A percentile compares a stretch with the other conserved stretches of the same genome.
Evolutionary conservation across 805 yeast genomes (phyloP).

Genomic region (Maudiozyma turicensis): DNA sequence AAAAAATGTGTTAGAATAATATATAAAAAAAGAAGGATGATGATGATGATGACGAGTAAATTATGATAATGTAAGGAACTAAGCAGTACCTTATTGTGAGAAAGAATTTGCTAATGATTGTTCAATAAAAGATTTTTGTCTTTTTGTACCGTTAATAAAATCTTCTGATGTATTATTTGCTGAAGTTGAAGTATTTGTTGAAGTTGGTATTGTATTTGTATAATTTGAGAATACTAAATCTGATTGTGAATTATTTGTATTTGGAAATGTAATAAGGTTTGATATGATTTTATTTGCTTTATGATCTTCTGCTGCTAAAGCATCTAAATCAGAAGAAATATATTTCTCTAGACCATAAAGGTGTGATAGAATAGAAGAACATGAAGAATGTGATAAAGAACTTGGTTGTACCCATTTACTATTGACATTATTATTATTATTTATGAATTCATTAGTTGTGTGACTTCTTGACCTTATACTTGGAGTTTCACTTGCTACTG

Average conservation of each 20-base stretch:
- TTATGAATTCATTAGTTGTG: not conserved
- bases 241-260: too few relatives aligned
- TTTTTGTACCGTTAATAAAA: not conserved
- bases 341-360: constrained; percentile 23
- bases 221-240: not conserved
- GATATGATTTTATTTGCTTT: too few relatives aligned
- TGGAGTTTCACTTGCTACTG: not conserved
- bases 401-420: constrained; percentile 1
- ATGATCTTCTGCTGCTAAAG: constrained; percentile 2
- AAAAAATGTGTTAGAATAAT: not conserved
- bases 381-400: constrained; percentile 11
- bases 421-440: not conserved
- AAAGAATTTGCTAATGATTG: constrained; percentile 16
- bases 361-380: constrained; percentile 20
- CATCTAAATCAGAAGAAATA: constrained; percentile 22
- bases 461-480: not conserved
- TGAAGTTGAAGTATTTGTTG: not conserved
- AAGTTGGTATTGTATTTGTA: not conserved
- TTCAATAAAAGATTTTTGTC: constrained; percentile 18
- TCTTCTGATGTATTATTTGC: not conserved
- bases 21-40: not conserved
- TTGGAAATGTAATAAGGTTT: too few relatives aligned
- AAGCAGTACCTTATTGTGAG: constrained; percentile 2
- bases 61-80: not conserved
- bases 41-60: not conserved